phyloP scores from a whole-genome alignment of 768 basidiomycete species.

The Fomitopsis serialis region DNA sequence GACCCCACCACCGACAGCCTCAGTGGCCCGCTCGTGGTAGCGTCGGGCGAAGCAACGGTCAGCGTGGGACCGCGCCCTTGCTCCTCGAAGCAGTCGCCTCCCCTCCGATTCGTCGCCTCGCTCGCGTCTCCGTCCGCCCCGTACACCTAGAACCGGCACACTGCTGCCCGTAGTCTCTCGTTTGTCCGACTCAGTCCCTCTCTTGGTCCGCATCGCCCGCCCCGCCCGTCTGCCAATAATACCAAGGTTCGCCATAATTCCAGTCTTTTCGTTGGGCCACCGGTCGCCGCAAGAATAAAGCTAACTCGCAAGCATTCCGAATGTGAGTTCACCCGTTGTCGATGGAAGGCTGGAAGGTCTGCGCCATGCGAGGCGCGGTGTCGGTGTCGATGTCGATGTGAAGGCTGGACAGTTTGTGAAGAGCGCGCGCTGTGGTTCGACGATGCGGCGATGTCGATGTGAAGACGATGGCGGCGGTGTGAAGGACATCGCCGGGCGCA shows the following conservation, averaged over 20 bases:
- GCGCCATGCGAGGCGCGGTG: not conserved
- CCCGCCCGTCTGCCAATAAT: constrained; percentile 13
- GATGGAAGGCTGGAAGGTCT: not conserved
- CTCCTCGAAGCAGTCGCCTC: constrained; percentile 4
- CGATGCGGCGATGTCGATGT: not conserved
- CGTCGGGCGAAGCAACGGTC: constrained; percentile 11
- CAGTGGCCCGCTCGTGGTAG: not conserved
- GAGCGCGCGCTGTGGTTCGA: not conserved
- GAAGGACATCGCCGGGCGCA: not conserved
- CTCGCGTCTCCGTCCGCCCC: constrained; percentile 10
- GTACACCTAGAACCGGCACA: constrained; percentile 16
- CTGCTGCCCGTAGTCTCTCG: constrained; percentile 14
- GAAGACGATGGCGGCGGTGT: not conserved
- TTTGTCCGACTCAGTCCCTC: constrained; percentile 15
- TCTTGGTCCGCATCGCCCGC: constrained; percentile 14
- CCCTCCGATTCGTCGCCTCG: constrained; percentile 2
- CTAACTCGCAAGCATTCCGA: not conserved
- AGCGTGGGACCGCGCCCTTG: constrained; percentile 9
- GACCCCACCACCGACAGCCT: constrained; percentile 9
- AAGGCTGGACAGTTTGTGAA: not conserved
- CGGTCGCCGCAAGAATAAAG: constrained; percentile 13
- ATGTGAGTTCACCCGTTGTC: constrained; percentile 5
- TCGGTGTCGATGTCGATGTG: constrained; percentile 6
- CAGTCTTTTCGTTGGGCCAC: constrained; percentile 6
- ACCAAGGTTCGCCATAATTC: constrained; percentile 19